Percentiles rank a stretch among this genome's conserved stretches.
Conservation (phyloP, 345 rosid genomes). For the Euclidium syriacum region DNA sequence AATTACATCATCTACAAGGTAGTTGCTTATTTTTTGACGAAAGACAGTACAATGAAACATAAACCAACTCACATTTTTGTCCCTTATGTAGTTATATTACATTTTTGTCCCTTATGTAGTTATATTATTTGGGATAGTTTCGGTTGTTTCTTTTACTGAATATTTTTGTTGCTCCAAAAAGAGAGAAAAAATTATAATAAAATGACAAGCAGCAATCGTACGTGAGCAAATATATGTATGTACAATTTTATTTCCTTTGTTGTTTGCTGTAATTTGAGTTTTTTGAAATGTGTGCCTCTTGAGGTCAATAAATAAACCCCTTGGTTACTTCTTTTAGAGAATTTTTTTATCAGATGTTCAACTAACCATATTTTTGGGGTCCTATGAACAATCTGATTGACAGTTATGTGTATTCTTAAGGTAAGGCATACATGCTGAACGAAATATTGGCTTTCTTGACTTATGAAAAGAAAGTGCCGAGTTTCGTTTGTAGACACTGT, state of each 20-base stretch:
- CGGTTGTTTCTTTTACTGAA: not conserved
- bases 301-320: not conserved
- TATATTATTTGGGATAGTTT: not conserved
- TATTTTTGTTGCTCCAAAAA: not conserved
- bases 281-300: too few relatives aligned
- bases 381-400: constrained; percentile 70
- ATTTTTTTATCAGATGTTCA: too few relatives aligned
- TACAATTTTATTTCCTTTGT: too few relatives aligned
- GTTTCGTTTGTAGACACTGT: not conserved
- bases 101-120: not conserved
- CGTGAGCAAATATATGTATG: too few relatives aligned
- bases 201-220: too few relatives aligned
- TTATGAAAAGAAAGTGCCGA: not conserved
- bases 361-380: constrained; percentile 55
- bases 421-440: constrained; percentile 25
- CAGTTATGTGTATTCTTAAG: constrained; percentile 62
- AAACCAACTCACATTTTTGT: not conserved
- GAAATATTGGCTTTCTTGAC: constrained; percentile 8
- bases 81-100: not conserved
- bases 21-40: not conserved
- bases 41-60: not conserved
- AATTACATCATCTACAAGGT: constrained; percentile 85
- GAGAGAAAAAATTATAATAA: not conserved
- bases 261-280: too few relatives aligned
- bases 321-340: too few relatives aligned